Evolutionary conservation across 192 early-diverging fungal genomes (phyloP), one percentile per base, ranked within the genome.

Genomic region (Linnemannia schmuckeri): DNA sequence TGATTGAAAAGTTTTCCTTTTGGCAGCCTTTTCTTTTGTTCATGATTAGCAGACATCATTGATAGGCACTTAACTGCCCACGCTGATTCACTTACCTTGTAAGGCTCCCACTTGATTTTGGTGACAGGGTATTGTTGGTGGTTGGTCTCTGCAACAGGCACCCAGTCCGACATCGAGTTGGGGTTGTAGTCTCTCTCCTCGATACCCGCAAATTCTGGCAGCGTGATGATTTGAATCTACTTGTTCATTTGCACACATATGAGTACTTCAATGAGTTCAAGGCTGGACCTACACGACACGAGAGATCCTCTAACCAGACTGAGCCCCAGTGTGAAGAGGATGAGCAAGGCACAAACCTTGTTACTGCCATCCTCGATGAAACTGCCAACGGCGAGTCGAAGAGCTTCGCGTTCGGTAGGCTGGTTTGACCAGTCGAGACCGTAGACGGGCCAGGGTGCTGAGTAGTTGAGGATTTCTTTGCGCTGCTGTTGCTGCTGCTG

Each of bases 101-200:
- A 82, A 30, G 97, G 97, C 69, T 95, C 92, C 97, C 97, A 99
- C 68, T 95, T 87, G 41, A 98, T 90, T 85, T 98, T 98, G 13
- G 97, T 98, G 72, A 96, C 91, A 30, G 98, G 98, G 80, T 97
- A 99, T 41, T 94, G 91, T 37, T 94, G 83, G 47, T 96, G 94
- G 57, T 95, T 93, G 0, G 92, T 90, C 77, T 96, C 96, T 42
- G 95, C 97, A 5, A 97, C 89, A 12, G 90, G 85, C 22, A 94
- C 91, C 88, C 97, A 96, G 74, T 97, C 95, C 5, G 89, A 85
- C 79, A 89, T 89, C 52, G 81, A 81, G 54, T 78, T 79, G 18
- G 86, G 85, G 38, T 81, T 78, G 42, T 90, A 85, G 70, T 83
- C 74, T 47, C 74, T 61, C 22, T 72, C 70, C 37, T 42, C 37